Evolutionary conservation across 2,329 filamentous ascomycete genomes (phyloP).

Genomic region (Aspergillus sp.): DNA sequence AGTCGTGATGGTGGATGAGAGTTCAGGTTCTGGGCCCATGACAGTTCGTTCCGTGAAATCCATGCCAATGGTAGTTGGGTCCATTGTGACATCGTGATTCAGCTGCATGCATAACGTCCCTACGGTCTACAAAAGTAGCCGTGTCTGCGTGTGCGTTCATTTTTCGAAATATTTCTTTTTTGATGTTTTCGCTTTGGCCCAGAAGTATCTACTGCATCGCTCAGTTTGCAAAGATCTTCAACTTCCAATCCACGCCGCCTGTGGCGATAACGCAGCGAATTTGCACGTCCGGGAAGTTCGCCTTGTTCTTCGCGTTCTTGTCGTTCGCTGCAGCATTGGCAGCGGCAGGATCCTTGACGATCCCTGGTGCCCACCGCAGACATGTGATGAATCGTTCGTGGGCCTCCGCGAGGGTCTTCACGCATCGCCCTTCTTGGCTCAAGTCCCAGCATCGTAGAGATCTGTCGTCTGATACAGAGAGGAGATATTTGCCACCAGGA

Average conservation of each 20-base stretch:
- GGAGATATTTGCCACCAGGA: constrained; percentile 78
- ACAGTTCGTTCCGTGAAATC: too few relatives aligned
- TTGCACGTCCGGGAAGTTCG: constrained; percentile 34
- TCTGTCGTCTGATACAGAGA: constrained; percentile 81
- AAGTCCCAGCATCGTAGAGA: constrained; percentile 89
- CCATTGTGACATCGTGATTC: too few relatives aligned
- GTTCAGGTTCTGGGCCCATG: too few relatives aligned
- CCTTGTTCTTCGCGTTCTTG: constrained; percentile 6
- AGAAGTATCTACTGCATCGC: too few relatives aligned
- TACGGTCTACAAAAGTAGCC: too few relatives aligned
- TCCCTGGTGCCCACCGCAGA: constrained; percentile 74
- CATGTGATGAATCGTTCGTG: constrained; percentile 80
- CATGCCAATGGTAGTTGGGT: too few relatives aligned
- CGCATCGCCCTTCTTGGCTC: constrained; percentile 77
- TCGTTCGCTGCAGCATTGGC: constrained; percentile 7
- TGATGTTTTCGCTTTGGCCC: too few relatives aligned
- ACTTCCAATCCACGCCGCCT: constrained; percentile 71
- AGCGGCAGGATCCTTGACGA: constrained; percentile 52
- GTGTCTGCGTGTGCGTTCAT: too few relatives aligned
- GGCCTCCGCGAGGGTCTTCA: constrained; percentile 68
- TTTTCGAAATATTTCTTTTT: too few relatives aligned
- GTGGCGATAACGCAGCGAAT: constrained; percentile 82
- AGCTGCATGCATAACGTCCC: too few relatives aligned
- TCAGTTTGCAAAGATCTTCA: constrained; percentile 63
- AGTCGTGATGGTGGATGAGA: too few relatives aligned